Evolutionary conservation across 176 grass and related monocot species (phyloP), one percentile per base, ranked within the genome.

Genomic region (Canna indica): DNA sequence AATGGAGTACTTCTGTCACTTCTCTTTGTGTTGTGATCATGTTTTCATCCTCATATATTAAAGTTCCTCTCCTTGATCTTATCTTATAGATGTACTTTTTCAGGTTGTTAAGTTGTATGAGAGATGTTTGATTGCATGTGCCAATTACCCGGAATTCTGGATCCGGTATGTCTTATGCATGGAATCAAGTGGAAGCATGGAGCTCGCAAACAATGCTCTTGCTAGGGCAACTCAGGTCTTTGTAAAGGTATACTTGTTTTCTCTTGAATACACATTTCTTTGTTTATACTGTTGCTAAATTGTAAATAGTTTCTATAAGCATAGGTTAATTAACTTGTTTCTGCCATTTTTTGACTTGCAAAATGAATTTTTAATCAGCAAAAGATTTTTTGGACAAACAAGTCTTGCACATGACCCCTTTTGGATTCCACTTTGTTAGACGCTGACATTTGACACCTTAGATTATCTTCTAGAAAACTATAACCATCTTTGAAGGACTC

Each of bases 101-200:
- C 94, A 99, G 94, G 94, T 99, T 79, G 83, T 99, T 78, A 99
- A 99, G 80, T 73, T 99, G 82, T 99, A 99, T 33, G 94, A 99
- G 75, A 86, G 94, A 65, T 99, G 94, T 75, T 73, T 99, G 58
- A 99, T 99, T 85, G 94, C 89, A 0, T 99, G 94, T 82, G 94
- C 94, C 31, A 93, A 71, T 72, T 93, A 99, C 90, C 83, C 89
- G 69, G 94, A 99, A 63, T 99, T 90, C 56, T 99, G 94, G 94
- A 99, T 84, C 38, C 94, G 94, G 44, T 99, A 99, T 80, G 94
- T 99, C 41, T 70, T 87, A 75, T 89, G 81, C 76, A 99, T 99
- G 94, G 89, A 99, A 62, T 77, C 68, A 54, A 90, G 78, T 79
- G 84, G 80, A 80, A 99, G 86, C 73, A 78, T 99, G 74, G 94